Percentiles rank a stretch among this genome's conserved stretches.
Evolutionary conservation across 2,329 filamentous ascomycete species (phyloP).

Genomic region (Fusarium sp.): DNA sequence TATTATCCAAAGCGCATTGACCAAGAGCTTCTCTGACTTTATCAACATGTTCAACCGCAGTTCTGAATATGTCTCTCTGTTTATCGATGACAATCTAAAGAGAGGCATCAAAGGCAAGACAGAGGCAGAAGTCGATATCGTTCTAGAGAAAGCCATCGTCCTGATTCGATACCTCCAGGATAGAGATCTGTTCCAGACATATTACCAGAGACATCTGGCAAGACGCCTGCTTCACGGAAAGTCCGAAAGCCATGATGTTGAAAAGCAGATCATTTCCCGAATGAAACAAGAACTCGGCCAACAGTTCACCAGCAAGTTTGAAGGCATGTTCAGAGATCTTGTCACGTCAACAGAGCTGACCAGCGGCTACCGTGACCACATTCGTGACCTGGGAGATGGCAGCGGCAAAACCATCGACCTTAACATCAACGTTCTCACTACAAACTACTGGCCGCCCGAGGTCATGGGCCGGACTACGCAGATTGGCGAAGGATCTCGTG

Average conservation of each 20-base stretch:
- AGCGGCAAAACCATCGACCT: conserved; percentile 70
- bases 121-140: conserved; percentile 81
- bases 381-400: conserved; percentile 59
- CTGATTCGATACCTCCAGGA: conserved; percentile 88
- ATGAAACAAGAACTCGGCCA: conserved; percentile 98
- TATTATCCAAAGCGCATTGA: conserved; percentile 80
- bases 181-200: conserved; percentile 93
- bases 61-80: conserved; percentile 93
- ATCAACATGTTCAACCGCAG: conserved; percentile 89
- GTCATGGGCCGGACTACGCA: conserved; percentile 73
- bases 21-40: conserved; percentile 88
- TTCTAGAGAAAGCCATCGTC: conserved; percentile 88
- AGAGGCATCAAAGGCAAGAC: conserved; percentile 93
- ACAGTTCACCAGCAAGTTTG: conserved; percentile 89
- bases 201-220: conserved; percentile 97
- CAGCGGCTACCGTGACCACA: conserved; percentile 75
- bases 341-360: conserved; percentile 85
- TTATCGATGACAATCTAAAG: conserved; percentile 96
- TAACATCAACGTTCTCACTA: conserved; percentile 84
- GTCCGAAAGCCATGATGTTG: conserved; percentile 88
- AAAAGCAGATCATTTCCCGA: conserved; percentile 93
- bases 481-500: conserved; percentile 54
- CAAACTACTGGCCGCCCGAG: conserved; percentile 94
- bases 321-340: conserved; percentile 99
- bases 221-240: conserved; percentile 87